A percentile compares a stretch with the other conserved stretches of the same genome.
These are phyloP conservation scores for Thermochaetoides thermophila DNA, from an alignment of 495 filamentous ascomycete species.

Conservation along the genomic window DNA sequence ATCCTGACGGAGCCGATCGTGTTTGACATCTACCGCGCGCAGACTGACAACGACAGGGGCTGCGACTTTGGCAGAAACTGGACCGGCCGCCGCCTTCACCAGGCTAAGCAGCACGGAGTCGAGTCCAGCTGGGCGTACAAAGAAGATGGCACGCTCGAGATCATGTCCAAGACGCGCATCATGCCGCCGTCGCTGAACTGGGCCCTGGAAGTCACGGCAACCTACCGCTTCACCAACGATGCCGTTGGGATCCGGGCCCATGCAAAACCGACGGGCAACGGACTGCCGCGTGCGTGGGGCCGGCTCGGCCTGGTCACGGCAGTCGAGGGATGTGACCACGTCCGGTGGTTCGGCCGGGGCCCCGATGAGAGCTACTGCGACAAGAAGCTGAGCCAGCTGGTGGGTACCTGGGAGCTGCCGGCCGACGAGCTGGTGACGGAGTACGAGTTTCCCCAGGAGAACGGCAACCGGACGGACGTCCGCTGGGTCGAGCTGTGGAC, in stretches of 20 bases:
- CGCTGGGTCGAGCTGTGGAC: no score
- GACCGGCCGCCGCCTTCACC: constrained; percentile 23
- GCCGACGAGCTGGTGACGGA: constrained; percentile 35
- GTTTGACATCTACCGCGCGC: constrained; percentile 37
- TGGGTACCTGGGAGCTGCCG: constrained; percentile 32
- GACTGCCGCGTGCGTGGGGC: constrained; percentile 43
- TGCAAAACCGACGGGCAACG: constrained; percentile 22
- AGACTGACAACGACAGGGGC: constrained; percentile 51
- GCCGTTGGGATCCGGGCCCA: constrained; percentile 15
- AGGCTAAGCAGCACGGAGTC: constrained; percentile 29
- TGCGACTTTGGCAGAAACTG: constrained; percentile 30
- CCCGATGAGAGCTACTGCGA: constrained; percentile 50
- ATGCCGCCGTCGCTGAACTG: constrained; percentile 48
- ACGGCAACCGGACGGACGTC: constrained; percentile 44
- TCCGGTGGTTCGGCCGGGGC: constrained; percentile 45
- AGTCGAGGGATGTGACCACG: constrained; percentile 15
- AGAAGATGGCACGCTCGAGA: constrained; percentile 18
- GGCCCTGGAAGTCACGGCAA: constrained; percentile 38
- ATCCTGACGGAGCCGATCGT: constrained; percentile 29
- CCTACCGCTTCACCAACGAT: constrained; percentile 35
- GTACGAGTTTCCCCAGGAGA: constrained; percentile 52
- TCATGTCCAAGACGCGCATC: constrained; percentile 32
- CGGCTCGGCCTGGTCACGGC: constrained; percentile 26
- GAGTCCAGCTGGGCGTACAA: constrained; percentile 26
- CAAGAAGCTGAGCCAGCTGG: constrained; percentile 39